Percentiles rank a stretch among this genome's conserved stretches.
phyloP scores from a whole-genome alignment of 1,139 yeast genomes.

The Candida tropicalis region DNA sequence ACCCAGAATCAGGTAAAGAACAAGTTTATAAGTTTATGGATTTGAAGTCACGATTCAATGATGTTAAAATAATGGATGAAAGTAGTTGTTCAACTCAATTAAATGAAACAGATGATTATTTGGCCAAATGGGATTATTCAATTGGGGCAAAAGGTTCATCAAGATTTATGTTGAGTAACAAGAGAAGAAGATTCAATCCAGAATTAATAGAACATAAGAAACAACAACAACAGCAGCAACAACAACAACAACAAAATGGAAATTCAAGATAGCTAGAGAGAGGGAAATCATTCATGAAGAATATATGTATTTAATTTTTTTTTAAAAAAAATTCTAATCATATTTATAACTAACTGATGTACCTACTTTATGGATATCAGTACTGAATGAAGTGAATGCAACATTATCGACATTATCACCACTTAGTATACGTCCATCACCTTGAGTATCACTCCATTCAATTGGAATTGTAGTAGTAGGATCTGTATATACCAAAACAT shows the following conservation, averaged over 20 bases:
- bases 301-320: neutral
- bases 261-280: neutral
- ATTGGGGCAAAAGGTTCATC: constrained; percentile 51
- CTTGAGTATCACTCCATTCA: constrained; percentile 81
- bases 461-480: constrained; percentile 63
- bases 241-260: neutral
- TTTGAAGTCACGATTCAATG: constrained; percentile 47
- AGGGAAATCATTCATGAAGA: too few species aligned
- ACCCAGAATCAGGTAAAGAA: constrained; percentile 42
- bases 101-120: constrained; percentile 48
- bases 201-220: constrained; percentile 20
- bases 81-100: constrained; percentile 42
- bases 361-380: constrained; percentile 71
- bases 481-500: constrained; percentile 83
- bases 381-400: constrained; percentile 67
- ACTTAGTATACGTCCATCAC: constrained; percentile 57
- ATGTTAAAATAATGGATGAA: constrained; percentile 40
- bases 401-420: constrained; percentile 66
- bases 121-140: constrained; percentile 50
- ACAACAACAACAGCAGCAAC: neutral
- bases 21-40: constrained; percentile 52
- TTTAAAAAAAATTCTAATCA: too few species aligned
- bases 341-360: constrained; percentile 72
- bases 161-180: constrained; percentile 58
- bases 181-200: constrained; percentile 43